Conservation (phyloP, 1,139 yeast species). For the Suhomyces anneliseae region DNA sequence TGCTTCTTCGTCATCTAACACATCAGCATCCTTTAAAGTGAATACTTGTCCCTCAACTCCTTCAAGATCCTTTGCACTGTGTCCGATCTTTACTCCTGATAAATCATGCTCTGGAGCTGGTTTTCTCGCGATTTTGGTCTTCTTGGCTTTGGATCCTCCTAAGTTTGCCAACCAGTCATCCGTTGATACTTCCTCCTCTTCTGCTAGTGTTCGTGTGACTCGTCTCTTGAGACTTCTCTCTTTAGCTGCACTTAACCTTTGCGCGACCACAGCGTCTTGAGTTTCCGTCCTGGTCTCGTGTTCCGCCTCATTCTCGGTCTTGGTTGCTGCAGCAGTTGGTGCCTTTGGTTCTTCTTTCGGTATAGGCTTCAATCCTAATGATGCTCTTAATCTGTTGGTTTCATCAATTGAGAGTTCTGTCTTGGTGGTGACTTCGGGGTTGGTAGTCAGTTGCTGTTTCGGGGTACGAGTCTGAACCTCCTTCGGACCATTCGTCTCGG, state of each 20-base stretch:
- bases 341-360: slow-evolving; percentile 11
- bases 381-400: slow-evolving; percentile 40
- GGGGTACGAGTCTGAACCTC: too few relatives aligned
- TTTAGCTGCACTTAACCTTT: slow-evolving; percentile 19
- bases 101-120: slow-evolving; percentile 25
- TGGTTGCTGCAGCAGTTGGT: slow-evolving; percentile 12
- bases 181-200: slow-evolving; percentile 26
- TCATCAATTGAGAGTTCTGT: slow-evolving; percentile 31
- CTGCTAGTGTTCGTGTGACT: slow-evolving; percentile 25
- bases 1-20: slow-evolving; percentile 52
- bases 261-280: slow-evolving; percentile 10
- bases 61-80: slow-evolving; percentile 36
- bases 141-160: slow-evolving; percentile 17
- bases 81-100: slow-evolving; percentile 47
- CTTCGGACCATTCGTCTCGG: too few relatives aligned
- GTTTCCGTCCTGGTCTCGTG: not conserved
- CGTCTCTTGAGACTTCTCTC: slow-evolving; percentile 18
- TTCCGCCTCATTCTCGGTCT: slow-evolving; percentile 7
- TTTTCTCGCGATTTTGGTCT: slow-evolving; percentile 9
- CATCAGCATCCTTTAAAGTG: slow-evolving; percentile 61
- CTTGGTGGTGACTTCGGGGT: not conserved
- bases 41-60: slow-evolving; percentile 53
- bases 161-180: slow-evolving; percentile 42
- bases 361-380: slow-evolving; percentile 26
- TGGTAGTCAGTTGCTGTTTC: not conserved